Base-by-base conservation (phyloP, 768 basidiomycete species). In the Amanita jacksonii region DNA sequence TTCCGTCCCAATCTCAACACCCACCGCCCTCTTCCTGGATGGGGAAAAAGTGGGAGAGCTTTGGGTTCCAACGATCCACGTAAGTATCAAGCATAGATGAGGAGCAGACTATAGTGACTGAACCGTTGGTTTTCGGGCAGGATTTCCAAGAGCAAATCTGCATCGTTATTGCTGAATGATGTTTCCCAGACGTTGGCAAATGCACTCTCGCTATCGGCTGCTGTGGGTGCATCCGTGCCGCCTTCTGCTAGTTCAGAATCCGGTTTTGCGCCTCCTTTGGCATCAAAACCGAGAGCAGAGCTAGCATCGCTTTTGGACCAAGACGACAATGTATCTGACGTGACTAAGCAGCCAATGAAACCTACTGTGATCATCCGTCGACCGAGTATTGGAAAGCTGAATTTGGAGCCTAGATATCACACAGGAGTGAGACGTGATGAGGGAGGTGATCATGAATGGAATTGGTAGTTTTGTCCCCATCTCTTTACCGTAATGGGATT, bases 1-100 rank as follows among this genome's bases (percentile, higher is more conserved):
- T 45, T 8, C 42, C 34, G 18, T 45, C 46, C 39, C 49, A 28
- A 16, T 38, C 31, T 43, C 50, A 39, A 38, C 38, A 37, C 32
- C 41, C 46, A 34, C 49, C 61, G 43, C 50, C 50, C 28, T 56
- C 67, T 15, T 61, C 72, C 5, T 79, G 76, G 76, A 67, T 79
- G 48, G 79, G 72, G 25, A 77, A 72, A 60, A 76, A 73, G 51
- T 72, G 77, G 61, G 76, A 70, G n/a, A n/a, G n/a, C n/a, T n/a
- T n/a, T n/a, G n/a, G n/a, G n/a, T n/a, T n/a, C n/a, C n/a, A n/a
- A n/a, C n/a, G n/a, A n/a, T n/a, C n/a, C n/a, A n/a, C n/a, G n/a
- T n/a, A n/a, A n/a, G n/a, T n/a, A n/a, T n/a, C 46, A 77, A 76
- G 51, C 12, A 12, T 6, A 28, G 7, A 12, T 28, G 52, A 82